Evolutionary conservation across 164 flowering plant species (phyloP), one percentile per base, ranked within the genome.

Genomic region (Platanus orientalis): DNA sequence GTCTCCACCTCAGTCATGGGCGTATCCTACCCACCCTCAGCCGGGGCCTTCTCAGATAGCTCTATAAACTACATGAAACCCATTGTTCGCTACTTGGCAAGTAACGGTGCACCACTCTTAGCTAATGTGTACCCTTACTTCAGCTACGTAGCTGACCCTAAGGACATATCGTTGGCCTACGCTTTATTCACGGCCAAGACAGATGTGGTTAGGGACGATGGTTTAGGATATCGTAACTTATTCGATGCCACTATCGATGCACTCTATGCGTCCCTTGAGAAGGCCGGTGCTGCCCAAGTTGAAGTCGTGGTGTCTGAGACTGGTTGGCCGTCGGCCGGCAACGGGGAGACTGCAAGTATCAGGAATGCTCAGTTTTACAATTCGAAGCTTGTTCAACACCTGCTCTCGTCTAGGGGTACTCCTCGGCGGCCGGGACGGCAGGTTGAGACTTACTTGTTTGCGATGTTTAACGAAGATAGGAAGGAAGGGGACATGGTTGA

Each of bases 71-170:
- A 57, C 45, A 32, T 65, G 57, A 57, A 9, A 25, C 63, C 62
- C 12, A 65, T 57, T n/a, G 62, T 54, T 65, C 55, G 42, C 3
- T 65, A 49, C 54, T 20, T 65, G 25, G 6, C 32, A 0, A 36
- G 57, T 27, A 65, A 32, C 12, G 62, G 69, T 7, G 62, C 69
- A 58, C 69, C 69, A 34, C 57, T 65, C 4, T 14, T 65, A 32
- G 62, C 62, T 2, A 65, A 49, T 58, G 57, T 65, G n/a, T 65
- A 48, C 21, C 62, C 69, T 0, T 65, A 65, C 42, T 49, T 65
- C 34, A 24, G 62, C 9, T 65, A 57, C 4, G 17, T 34, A 9
- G 23, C 24, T 3, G 26, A 65, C 10, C 62, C 57, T 23, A 2
- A 9, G 3, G 19, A 45, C 1, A 56, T 24, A 21, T 32, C 48